Evolutionary conservation across 441 rosid species (phyloP).

Genomic region (Euphorbia corollata): DNA sequence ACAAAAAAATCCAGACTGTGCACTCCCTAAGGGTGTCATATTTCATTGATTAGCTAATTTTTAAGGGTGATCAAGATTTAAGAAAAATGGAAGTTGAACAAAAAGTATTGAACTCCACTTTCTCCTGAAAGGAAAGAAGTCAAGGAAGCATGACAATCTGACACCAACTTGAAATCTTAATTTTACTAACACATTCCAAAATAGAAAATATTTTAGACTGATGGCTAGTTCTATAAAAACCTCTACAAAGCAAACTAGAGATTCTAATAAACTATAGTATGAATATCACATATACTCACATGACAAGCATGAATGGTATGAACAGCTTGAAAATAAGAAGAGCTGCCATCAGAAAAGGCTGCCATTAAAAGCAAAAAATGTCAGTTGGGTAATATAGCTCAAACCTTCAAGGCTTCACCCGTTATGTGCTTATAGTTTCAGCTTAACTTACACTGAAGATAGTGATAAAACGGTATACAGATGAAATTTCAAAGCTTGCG

Average conservation of each 20-base stretch:
- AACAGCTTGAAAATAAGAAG: slow-evolving; percentile 86
- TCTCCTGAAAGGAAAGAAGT: not conserved
- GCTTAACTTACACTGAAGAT: slow-evolving; percentile 78
- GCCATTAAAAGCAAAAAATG: slow-evolving; percentile 24
- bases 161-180: not conserved
- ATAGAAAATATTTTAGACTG: not conserved
- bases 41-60: not conserved
- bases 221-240: not conserved
- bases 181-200: not conserved
- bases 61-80: not conserved
- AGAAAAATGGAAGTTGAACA: not conserved
- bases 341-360: slow-evolving; percentile 97
- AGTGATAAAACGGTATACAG: slow-evolving; percentile 88
- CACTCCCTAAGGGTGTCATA: not conserved
- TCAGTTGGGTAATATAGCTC: slow-evolving; percentile 16
- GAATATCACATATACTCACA: slow-evolving; percentile 49
- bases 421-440: not conserved
- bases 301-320: slow-evolving; percentile 95
- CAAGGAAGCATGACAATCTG: not conserved
- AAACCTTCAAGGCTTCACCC: slow-evolving; percentile 14
- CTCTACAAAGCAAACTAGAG: not conserved
- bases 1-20: too few species aligned
- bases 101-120: not conserved
- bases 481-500: slow-evolving; percentile 97
- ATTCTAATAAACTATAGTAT: slow-evolving; percentile 5